phyloP scores from a whole-genome alignment of 2,329 filamentous ascomycete genomes.

The Aspergillus sp. region DNA sequence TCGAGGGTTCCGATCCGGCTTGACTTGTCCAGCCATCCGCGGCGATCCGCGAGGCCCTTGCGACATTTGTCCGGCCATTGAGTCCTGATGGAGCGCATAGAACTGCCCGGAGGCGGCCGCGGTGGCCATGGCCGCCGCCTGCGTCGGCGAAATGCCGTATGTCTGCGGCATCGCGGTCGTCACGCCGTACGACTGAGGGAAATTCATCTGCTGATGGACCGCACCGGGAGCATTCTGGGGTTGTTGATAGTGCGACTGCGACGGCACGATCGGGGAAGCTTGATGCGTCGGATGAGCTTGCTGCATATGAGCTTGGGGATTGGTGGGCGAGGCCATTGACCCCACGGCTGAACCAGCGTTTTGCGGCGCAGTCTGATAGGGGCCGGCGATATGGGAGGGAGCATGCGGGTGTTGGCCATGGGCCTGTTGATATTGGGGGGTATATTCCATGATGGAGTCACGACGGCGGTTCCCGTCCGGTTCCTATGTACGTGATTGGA shows the following conservation, averaged over 20 bases:
- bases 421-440: constrained; percentile 68
- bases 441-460: constrained; percentile 67
- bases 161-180: constrained; percentile 68
- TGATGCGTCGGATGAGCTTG: constrained; percentile 60
- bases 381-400: constrained; percentile 56
- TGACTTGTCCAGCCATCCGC: constrained; percentile 68
- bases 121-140: constrained; percentile 91
- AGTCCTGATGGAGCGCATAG: constrained; percentile 70
- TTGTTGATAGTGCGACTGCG: constrained; percentile 69
- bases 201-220: constrained; percentile 71
- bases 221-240: constrained; percentile 60
- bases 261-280: constrained; percentile 76
- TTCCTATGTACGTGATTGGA: constrained; percentile 18
- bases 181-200: constrained; percentile 74
- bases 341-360: constrained; percentile 45
- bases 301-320: constrained; percentile 65
- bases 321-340: constrained; percentile 71
- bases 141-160: constrained; percentile 78
- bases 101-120: constrained; percentile 86
- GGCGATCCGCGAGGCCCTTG: constrained; percentile 66
- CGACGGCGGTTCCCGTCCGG: constrained; percentile 27
- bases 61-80: constrained; percentile 60
- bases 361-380: constrained; percentile 62
- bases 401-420: constrained; percentile 62
- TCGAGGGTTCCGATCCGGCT: constrained; percentile 72